Evolutionary conservation across 495 filamentous ascomycete species (phyloP), one percentile per base, ranked within the genome.

Genomic region (Xylaria castorea): DNA sequence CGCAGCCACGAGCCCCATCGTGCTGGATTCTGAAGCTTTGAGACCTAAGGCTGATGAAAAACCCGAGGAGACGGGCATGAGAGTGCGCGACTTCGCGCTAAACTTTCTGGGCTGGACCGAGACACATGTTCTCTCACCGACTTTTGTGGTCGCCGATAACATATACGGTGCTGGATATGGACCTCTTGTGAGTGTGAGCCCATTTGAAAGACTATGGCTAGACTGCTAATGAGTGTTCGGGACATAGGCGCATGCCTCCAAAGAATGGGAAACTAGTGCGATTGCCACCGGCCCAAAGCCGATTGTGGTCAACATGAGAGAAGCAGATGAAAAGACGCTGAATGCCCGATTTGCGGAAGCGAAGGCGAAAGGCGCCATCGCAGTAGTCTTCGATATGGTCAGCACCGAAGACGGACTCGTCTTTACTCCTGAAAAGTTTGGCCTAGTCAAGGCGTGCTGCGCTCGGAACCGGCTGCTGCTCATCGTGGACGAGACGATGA

Each of bases 361-460:
- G 3, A 74, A 74, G 34, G 38, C 25, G n/a, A 74, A 81, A 67
- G 81, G 81, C 5, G 76, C 75, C 25, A 81, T 82, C 66, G 80
- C 79, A 48, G 76, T 78, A 36, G 32, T 82, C 16, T 80, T 82
- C 65, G 78, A 81, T 70, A 75, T 76, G 73, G 74, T 77, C 42
- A 72, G 71, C 64, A 72, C 71, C 9, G 71, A 57, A 51, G 71
- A 72, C 32, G 71, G 71, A 11, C 71, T 72, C 30, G 71, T 72
- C 20, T 38, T 72, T 7, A 27, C 32, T 7, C 71, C 71, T 5
- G 63, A 72, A 53, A 57, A 61, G 44, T 72, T 72, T 51, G 51
- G 71, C 27, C 16, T 57, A 3, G 62, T 68, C 40, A 72, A 72
- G 64, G 46, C 32, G 38, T 68, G 63, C 53, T 76, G 76, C 63